Percentiles rank a stretch among this genome's conserved stretches.
phyloP scores from a whole-genome alignment of 148 eudicot species.

The Cornus florida region DNA sequence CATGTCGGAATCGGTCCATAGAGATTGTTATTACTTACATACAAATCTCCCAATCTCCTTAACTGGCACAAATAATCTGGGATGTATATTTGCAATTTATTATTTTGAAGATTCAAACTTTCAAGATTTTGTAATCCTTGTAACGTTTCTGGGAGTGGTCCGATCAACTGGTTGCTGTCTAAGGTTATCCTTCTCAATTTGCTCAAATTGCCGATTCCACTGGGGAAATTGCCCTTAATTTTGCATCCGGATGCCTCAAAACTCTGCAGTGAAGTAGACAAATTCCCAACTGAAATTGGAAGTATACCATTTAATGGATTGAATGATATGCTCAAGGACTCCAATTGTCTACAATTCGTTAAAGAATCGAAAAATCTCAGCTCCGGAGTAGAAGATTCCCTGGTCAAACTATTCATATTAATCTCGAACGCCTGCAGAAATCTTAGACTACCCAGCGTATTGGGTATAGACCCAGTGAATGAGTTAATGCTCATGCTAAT shows the following conservation, averaged over 20 bases:
- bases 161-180: constrained; percentile 20
- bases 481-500: neutral
- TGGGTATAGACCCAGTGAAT: constrained; percentile 22
- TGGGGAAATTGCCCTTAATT: constrained; percentile 20
- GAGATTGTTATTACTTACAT: neutral
- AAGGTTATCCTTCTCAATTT: neutral
- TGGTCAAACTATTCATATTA: constrained; percentile 14
- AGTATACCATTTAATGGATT: constrained; percentile 21
- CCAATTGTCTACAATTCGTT: constrained; percentile 21
- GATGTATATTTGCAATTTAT: constrained; percentile 19
- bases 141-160: constrained; percentile 22
- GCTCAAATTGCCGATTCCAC: constrained; percentile 8
- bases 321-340: neutral
- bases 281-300: constrained; percentile 10
- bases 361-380: constrained; percentile 11
- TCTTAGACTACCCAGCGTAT: constrained; percentile 18
- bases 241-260: constrained; percentile 18
- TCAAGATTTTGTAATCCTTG: constrained; percentile 16
- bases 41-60: constrained; percentile 26
- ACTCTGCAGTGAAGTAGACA: constrained; percentile 5
- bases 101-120: neutral
- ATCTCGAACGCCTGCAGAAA: constrained; percentile 1
- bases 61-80: constrained; percentile 25
- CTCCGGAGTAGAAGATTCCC: too few species aligned
- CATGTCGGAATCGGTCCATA: constrained; percentile 33